A percentile compares a stretch with the other conserved stretches of the same genome.
Conservation (phyloP, 2,329 filamentous ascomycete genomes). For the Macroventuria anomochaeta region DNA sequence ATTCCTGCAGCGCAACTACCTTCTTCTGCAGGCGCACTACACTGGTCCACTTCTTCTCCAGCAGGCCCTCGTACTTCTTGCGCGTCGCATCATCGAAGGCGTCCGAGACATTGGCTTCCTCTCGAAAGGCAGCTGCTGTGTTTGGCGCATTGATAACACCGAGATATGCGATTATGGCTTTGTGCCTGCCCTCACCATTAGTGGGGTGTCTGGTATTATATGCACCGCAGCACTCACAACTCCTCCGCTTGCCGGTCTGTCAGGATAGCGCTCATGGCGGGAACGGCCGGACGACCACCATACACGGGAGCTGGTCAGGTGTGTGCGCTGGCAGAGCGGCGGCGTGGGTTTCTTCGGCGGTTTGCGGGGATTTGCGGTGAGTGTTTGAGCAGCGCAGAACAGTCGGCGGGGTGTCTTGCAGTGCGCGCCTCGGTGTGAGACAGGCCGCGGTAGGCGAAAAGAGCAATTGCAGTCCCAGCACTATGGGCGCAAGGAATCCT, state of each 20-base stretch:
- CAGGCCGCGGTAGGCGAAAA: background rate
- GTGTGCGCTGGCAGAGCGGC: slow-evolving; percentile 9
- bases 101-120: slow-evolving; percentile 76
- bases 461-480: background rate
- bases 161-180: slow-evolving; percentile 90
- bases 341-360: slow-evolving; percentile 24
- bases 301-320: slow-evolving; percentile 26
- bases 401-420: slow-evolving; percentile 7
- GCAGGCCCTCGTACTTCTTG: slow-evolving; percentile 91
- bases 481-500: background rate
- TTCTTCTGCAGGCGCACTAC: slow-evolving; percentile 95
- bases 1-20: slow-evolving; percentile 55
- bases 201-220: slow-evolving; percentile 15
- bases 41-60: slow-evolving; percentile 99
- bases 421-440: background rate
- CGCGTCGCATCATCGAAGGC: slow-evolving; percentile 79
- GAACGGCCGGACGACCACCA: slow-evolving; percentile 38
- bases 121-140: slow-evolving; percentile 73
- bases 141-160: slow-evolving; percentile 73
- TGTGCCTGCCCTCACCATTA: slow-evolving; percentile 68
- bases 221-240: slow-evolving; percentile 67
- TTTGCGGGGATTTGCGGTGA: slow-evolving; percentile 33
- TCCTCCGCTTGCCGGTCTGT: slow-evolving; percentile 85
- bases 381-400: slow-evolving; percentile 15
- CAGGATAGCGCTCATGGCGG: slow-evolving; percentile 75